Evolutionary conservation across 768 basidiomycete genomes (phyloP), one percentile per base, ranked within the genome.

Genomic region (Boletus subcaerulescens): DNA sequence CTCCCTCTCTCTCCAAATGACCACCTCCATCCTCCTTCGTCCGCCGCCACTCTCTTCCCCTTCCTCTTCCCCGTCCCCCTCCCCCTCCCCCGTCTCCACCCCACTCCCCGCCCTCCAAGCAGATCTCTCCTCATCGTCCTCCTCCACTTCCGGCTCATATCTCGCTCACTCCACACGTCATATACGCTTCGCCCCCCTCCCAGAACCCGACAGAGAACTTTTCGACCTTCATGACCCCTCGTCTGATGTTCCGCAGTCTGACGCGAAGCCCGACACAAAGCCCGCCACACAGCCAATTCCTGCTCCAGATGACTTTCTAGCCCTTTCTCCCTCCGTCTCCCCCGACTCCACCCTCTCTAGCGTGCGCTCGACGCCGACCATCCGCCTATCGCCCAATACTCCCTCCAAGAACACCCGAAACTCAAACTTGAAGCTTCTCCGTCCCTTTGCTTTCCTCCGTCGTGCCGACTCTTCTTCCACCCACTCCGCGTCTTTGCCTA

Each of bases 151-250:
- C 9, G 56, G 45, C 33, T 67, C 65, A 3, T 64, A 49, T 48
- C 47, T 50, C 24, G 15, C 57, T 0, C 50, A 48, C 0, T 59
- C 61, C 35, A 53, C 61, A 11, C 70, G 66, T 26, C 68, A 61
- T 35, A 93, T 94, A 55, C 82, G 89, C 56, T 94, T 94, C 58
- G 92, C 93, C 0, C 93, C 93, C 1, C 80, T 94, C 17, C 93
- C 93, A 1, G 87, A 89, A 61, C 88, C 89, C 2, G 77, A 82
- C 22, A 77, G 82, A 48, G 77, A 80, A 56, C 59, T 74, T 59
- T 24, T 46, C 22, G 52, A 40, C 29, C 18, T 12, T 2, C 6
- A 18, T 26, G 20, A 13, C 18, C 3, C 17, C 12, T 65, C 74
- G 55, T 69, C 67, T 22, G 70, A 71, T 48, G 76, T 78, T 18